These are phyloP conservation scores for Acacia concinna DNA, from an alignment of 331 rosid species.

Conservation along the genomic window DNA sequence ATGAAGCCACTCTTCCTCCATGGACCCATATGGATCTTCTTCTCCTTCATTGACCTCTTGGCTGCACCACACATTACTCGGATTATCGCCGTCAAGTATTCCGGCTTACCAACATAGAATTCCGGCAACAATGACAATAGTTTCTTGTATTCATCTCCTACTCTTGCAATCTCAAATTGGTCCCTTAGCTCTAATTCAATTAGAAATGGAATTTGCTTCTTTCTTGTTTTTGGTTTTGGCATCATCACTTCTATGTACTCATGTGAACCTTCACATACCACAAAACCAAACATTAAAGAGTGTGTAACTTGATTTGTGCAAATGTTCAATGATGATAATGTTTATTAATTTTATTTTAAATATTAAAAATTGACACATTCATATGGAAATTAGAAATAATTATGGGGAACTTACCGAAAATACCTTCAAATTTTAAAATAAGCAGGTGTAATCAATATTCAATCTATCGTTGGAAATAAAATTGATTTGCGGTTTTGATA, in stretches of 20 bases:
- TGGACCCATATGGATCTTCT: constrained; percentile 65
- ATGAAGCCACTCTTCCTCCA: constrained; percentile 68
- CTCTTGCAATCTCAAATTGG: constrained; percentile 56
- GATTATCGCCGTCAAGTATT: constrained; percentile 45
- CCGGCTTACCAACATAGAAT: constrained; percentile 44
- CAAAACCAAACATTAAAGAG: background rate
- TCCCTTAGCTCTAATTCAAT: constrained; percentile 51
- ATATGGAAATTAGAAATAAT: too few relatives aligned
- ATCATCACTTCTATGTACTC: constrained; percentile 60
- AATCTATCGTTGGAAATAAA: too few relatives aligned
- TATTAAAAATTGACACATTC: too few relatives aligned
- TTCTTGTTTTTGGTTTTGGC: constrained; percentile 39
- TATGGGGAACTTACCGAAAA: too few relatives aligned
- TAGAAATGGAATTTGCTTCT: constrained; percentile 37
- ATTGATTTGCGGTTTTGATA: too few relatives aligned
- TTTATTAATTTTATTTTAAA: background rate
- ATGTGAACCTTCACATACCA: constrained; percentile 46
- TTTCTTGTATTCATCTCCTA: constrained; percentile 41
- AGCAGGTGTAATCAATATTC: too few relatives aligned
- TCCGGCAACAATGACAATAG: constrained; percentile 44
- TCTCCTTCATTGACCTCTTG: constrained; percentile 68
- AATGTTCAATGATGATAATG: background rate
- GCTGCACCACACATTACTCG: constrained; percentile 54
- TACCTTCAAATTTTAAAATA: too few relatives aligned
- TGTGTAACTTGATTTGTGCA: background rate